Base-by-base conservation (phyloP, 179 eudicot species). In the Carnegiea gigantea region DNA sequence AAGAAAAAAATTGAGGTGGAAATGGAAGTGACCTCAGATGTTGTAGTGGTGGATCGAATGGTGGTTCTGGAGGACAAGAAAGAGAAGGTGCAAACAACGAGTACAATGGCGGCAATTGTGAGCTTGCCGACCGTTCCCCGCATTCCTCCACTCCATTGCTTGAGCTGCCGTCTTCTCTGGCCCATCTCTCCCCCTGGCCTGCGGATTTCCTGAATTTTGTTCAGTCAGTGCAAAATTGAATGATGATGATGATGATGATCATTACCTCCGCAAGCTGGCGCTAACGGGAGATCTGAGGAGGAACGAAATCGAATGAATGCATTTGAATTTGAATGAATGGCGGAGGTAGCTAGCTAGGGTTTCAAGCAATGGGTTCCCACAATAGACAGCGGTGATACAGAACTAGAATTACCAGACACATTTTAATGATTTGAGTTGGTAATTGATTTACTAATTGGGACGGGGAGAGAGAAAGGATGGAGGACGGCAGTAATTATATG, bases 61-160 rank as follows among this genome's bases (percentile, higher is more conserved):
- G 85, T 76, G 70, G 82, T 87, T 80, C 84, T 86, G 15, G 90
- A 83, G 62, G 92, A 88, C n/a, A 88, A 64, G 70, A 92, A 79
- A 40, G 89, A 84, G 71, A 92, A 57, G 67, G 88, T 89, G 80
- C 92, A 91, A 75, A 91, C 77, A n/a, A 91, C 86, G 28, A 92
- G 83, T 2, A 92, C 86, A 57, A 90, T 28, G 59, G 87, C 85
- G 21, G 90, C 93, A 81, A 92, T 23, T 2, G 87, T 68, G 4
- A 88, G 84, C 86, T 84, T 89, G 33, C 88, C 89, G 43, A 85
- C 80, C 75, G 88, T 82, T 12, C 91, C 89, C 85, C 82, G 90
- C 28, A 88, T 86, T 60, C 86, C 85, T 78, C 89, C 88, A 21
- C 88, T 86, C 77, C 88, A 85, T 79, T 89, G 92, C 89, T 85